These are phyloP conservation scores for Aciculosporium take DNA, from an alignment of 2,329 filamentous ascomycete species.

Conservation along the genomic window DNA sequence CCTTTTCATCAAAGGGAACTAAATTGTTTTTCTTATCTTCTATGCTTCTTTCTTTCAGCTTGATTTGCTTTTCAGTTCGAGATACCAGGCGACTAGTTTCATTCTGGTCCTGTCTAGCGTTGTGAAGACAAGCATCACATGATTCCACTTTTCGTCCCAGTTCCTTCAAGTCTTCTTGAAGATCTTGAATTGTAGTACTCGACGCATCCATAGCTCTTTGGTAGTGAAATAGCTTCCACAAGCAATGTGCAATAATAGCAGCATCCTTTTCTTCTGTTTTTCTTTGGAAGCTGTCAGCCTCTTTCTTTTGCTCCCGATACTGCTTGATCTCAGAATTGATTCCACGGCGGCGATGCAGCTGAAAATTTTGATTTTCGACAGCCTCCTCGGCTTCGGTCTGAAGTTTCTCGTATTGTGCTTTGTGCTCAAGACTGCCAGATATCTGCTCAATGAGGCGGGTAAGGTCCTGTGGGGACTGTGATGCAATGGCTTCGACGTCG, in stretches of 20 bases:
- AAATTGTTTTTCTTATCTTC: conserved; percentile 76
- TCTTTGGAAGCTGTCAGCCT: conserved; percentile 83
- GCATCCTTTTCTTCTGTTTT: conserved; percentile 85
- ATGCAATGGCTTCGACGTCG: conserved; percentile 92
- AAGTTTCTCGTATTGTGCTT: conserved; percentile 83
- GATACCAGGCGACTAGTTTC: conserved; percentile 61
- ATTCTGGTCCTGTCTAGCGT: conserved; percentile 70
- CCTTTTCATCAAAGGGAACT: conserved; percentile 84
- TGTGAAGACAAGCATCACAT: conserved; percentile 66
- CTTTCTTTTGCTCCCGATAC: conserved; percentile 91
- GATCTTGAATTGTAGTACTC: conserved; percentile 75
- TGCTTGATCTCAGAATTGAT: conserved; percentile 98
- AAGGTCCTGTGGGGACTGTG: conserved; percentile 84
- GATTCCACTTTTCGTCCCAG: conserved; percentile 76
- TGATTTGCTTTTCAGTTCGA: conserved; percentile 75
- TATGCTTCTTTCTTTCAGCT: conserved; percentile 70
- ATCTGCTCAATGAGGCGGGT: conserved; percentile 95
- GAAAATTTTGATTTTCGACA: conserved; percentile 74
- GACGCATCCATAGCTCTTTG: conserved; percentile 89
- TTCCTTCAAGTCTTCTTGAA: conserved; percentile 90
- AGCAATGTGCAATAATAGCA: conserved; percentile 79
- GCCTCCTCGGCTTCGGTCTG: conserved; percentile 77
- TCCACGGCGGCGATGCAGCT: conserved; percentile 74
- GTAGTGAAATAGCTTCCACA: conserved; percentile 96
- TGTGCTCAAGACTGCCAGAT: conserved; percentile 88